Evolutionary conservation across 225 moss, liverwort and hornwort species (phyloP), one percentile per base, ranked within the genome.

Genomic region (Rhytidiadelphus loreus): DNA sequence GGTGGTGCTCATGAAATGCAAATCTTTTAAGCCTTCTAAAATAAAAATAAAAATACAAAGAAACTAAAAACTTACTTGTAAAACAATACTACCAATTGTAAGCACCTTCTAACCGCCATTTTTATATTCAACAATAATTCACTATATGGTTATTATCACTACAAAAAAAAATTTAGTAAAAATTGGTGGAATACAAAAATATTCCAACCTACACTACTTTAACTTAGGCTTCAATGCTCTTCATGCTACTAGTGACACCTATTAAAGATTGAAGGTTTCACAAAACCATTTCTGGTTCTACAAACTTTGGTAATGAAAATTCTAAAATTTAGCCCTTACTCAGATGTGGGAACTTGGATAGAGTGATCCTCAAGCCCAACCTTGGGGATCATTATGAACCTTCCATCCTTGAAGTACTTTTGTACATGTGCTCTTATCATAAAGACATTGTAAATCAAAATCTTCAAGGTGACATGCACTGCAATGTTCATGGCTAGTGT

Each of bases 221-320:
- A 7, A 73, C 11, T 11, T 4, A 7, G 11, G 48, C 4, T 74
- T 3, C 0, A 0, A 2, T 18, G 0, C 4, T 32, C 7, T 30
- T 1, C 0, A 0, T 0, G 2, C 12, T 48, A 30, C 4, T 0
- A 48, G 0, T 4, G 12, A 48, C 4, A 3, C 4, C 4, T 74
- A 74, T 4, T 48, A 4, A 48, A 43, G 6, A 48, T 74, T 74
- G 19, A 46, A 30, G 46, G 46, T 46, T 74, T 30, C 1, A 18
- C 2, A 4, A 5, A 29, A 5, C 18, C 0, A 30, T 18, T 30
- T 73, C 1, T 2, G 0, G 1, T 2, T 30, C 0, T 44, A 0
- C 6, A 4, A 17, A 44, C 10, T 0, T 72, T 29, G 2, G 17
- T 2, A 8, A 73, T 30, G 5, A 1, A 73, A 48, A 48, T 48